Conservation (phyloP, 169 alveolate genomes). For the Eimeria zaria region DNA sequence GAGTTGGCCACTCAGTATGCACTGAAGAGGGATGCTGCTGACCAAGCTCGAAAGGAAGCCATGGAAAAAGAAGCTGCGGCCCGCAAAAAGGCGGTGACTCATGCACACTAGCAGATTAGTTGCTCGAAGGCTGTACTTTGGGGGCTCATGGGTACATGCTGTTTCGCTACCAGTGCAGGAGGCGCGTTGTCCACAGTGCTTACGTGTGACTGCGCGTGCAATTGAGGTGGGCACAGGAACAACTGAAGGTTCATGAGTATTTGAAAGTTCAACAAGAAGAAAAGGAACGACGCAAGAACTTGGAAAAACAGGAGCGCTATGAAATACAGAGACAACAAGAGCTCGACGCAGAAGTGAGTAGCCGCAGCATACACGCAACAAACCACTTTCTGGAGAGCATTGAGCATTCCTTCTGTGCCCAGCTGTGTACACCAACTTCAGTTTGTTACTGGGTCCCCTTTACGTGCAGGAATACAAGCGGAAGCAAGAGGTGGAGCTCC, state of each 20-base stretch:
- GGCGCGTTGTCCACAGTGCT: not conserved
- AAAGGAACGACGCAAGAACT: not conserved
- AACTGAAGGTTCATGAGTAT: conserved; percentile 53
- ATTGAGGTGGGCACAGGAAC: conserved; percentile 46
- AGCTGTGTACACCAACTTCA: not conserved
- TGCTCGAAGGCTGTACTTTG: not conserved
- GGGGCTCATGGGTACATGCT: not conserved
- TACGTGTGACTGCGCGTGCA: not conserved
- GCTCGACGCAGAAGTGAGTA: conserved; percentile 62
- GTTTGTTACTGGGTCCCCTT: not conserved
- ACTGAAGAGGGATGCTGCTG: conserved; percentile 60
- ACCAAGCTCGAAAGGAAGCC: conserved; percentile 56
- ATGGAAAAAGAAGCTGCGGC: conserved; percentile 63
- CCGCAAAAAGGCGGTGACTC: conserved; percentile 62
- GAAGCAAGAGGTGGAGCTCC: conserved; percentile 46
- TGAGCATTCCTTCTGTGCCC: not conserved
- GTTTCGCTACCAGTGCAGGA: not conserved
- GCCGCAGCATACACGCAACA: not conserved
- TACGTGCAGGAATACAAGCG: conserved; percentile 40
- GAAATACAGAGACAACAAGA: conserved; percentile 52
- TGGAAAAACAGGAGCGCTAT: conserved; percentile 61
- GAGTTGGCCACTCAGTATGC: conserved; percentile 72
- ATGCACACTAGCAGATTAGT: not conserved
- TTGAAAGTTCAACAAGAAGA: conserved; percentile 53
- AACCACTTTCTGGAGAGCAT: not conserved